Evolutionary conservation across 2,329 filamentous ascomycete genomes (phyloP).

Genomic region (Parafenestella ontariensis): DNA sequence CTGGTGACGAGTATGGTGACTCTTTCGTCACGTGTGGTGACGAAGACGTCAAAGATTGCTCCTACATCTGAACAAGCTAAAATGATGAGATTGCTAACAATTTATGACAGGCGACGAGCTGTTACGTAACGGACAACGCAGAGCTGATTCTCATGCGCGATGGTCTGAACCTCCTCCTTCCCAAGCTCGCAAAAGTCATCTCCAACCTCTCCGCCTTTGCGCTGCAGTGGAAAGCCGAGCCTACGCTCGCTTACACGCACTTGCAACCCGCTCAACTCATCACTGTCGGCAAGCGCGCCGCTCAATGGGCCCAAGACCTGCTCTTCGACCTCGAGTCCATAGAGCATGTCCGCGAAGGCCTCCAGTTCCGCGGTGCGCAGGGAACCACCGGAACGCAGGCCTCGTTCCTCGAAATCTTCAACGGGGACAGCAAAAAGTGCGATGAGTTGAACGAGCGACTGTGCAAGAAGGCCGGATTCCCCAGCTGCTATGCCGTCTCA

Average conservation of each 20-base stretch:
- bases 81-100: conserved; percentile 60
- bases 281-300: conserved; percentile 72
- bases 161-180: conserved; percentile 76
- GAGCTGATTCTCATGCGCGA: conserved; percentile 72
- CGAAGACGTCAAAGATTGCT: not conserved
- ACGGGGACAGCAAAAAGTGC: conserved; percentile 65
- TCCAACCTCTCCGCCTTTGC: conserved; percentile 77
- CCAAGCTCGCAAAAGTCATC: conserved; percentile 81
- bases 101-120: conserved; percentile 55
- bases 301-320: conserved; percentile 78
- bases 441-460: conserved; percentile 69
- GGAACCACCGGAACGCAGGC: conserved; percentile 62
- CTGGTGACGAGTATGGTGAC: not conserved
- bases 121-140: conserved; percentile 38
- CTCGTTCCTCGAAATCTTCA: conserved; percentile 75
- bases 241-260: conserved; percentile 80
- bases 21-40: not conserved
- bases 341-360: conserved; percentile 70
- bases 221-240: conserved; percentile 72
- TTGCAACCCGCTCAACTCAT: conserved; percentile 70
- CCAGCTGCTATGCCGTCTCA: conserved; percentile 67
- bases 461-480: conserved; percentile 71
- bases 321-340: conserved; percentile 78
- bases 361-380: conserved; percentile 73
- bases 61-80: not conserved